Percentiles rank a stretch among this genome's conserved stretches.
Conservation (phyloP, 2,329 filamentous ascomycete species). For the Neofusicoccum parvum region DNA sequence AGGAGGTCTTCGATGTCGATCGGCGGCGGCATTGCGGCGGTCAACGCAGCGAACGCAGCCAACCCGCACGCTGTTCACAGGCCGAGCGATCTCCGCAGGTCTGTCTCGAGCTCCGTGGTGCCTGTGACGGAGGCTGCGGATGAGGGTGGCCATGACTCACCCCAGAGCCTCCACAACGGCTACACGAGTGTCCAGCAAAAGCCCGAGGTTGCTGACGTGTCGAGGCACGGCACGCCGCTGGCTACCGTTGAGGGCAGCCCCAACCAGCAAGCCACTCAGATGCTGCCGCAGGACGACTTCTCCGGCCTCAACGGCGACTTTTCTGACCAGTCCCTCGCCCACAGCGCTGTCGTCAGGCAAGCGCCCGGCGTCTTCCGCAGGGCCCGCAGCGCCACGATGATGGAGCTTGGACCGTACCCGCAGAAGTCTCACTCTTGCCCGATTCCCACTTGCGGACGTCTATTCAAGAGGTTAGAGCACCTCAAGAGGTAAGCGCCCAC, state of each 20-base stretch:
- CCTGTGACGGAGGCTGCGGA: conserved; percentile 75
- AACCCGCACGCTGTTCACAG: conserved; percentile 67
- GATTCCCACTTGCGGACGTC: conserved; percentile 94
- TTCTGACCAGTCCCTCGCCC: conserved; percentile 55
- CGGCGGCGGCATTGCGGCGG: conserved; percentile 70
- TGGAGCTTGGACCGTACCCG: conserved; percentile 94
- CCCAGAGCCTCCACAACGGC: conserved; percentile 73
- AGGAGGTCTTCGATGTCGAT: conserved; percentile 91
- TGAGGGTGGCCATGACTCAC: conserved; percentile 76
- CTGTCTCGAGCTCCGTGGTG: conserved; percentile 83
- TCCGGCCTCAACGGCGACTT: conserved; percentile 57
- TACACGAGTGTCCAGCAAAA: conserved; percentile 65
- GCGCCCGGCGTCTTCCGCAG: conserved; percentile 78
- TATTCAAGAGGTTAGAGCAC: conserved; percentile 99
- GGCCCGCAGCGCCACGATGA: conserved; percentile 91
- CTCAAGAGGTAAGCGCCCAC: conserved; percentile 84
- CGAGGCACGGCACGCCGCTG: conserved; percentile 86
- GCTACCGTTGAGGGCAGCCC: conserved; percentile 83
- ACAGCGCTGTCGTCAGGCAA: conserved; percentile 61
- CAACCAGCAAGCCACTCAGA: conserved; percentile 68
- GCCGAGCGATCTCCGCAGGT: conserved; percentile 87
- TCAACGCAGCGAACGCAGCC: conserved; percentile 55
- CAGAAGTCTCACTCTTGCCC: conserved; percentile 98
- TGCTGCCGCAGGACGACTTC: conserved; percentile 71
- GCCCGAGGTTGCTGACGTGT: conserved; percentile 74